Conservation (phyloP, 805 yeast genomes). For the Cyberlindnera meyerae region DNA sequence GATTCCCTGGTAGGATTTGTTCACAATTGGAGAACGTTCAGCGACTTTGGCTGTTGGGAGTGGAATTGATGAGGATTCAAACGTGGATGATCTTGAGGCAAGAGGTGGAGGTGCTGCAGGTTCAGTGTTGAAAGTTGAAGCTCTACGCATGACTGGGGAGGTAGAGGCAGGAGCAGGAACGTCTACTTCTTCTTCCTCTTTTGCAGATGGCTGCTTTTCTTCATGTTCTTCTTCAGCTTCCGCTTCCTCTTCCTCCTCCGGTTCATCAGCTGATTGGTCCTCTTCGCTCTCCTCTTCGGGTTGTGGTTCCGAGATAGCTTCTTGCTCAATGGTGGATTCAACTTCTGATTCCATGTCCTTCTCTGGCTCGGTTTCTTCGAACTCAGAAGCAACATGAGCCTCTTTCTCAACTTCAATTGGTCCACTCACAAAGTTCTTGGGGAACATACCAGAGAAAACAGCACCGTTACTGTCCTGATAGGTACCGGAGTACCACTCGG, state of each 20-base stretch:
- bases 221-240: constrained; percentile 4
- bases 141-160: constrained; percentile 4
- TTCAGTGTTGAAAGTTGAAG: constrained; percentile 14
- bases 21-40: constrained; percentile 7
- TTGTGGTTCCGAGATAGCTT: neutral
- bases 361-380: constrained; percentile 1
- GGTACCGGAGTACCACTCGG: constrained; percentile 83
- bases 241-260: constrained; percentile 4
- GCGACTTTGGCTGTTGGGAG: constrained; percentile 15
- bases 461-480: constrained; percentile 41
- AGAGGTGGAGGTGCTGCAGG: constrained; percentile 6
- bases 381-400: neutral
- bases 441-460: constrained; percentile 70
- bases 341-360: neutral
- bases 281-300: neutral
- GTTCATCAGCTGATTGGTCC: constrained; percentile 2
- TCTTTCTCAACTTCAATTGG: constrained; percentile 7
- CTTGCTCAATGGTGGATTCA: neutral
- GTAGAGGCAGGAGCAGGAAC: constrained; percentile 3
- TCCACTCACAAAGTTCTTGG: constrained; percentile 67
- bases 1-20: constrained; percentile 22
- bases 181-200: constrained; percentile 1
- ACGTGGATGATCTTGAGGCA: constrained; percentile 5
- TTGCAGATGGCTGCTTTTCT: constrained; percentile 1
- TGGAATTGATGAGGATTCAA: constrained; percentile 9